Conservation (phyloP, 2,329 filamentous ascomycete species). For the Endoconidiophora polonica region DNA sequence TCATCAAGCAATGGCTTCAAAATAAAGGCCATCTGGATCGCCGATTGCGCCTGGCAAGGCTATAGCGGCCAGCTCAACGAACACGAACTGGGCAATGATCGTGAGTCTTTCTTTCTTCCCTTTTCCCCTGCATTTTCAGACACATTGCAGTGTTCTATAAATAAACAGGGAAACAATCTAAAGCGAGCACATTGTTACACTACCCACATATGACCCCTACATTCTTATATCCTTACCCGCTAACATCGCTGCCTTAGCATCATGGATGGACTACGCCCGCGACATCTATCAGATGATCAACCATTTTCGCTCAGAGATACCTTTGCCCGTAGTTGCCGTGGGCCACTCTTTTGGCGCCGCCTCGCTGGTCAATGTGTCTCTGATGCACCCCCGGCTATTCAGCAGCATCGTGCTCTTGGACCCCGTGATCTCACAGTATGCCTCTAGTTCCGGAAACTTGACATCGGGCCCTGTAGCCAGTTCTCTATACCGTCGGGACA, state of each 20-base stretch:
- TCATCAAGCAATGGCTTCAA: conserved; percentile 40
- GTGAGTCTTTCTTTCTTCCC: conserved; percentile 29
- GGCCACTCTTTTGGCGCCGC: conserved; percentile 81
- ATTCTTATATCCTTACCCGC: not conserved
- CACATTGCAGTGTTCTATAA: no score
- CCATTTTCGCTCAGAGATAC: conserved; percentile 47
- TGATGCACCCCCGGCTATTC: conserved; percentile 69
- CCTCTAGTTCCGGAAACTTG: conserved; percentile 6
- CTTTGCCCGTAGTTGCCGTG: conserved; percentile 65
- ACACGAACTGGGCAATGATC: conserved; percentile 62
- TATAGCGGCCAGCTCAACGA: conserved; percentile 66
- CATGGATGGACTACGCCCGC: conserved; percentile 71
- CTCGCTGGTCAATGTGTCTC: conserved; percentile 52
- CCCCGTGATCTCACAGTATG: conserved; percentile 51
- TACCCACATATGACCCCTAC: not conserved
- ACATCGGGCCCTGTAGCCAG: conserved; percentile 30
- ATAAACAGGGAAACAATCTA: no score
- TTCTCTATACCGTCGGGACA: conserved; percentile 58
- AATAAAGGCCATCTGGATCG: conserved; percentile 76
- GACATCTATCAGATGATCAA: conserved; percentile 80
- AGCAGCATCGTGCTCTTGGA: conserved; percentile 65
- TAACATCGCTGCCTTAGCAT: conserved; percentile 33
- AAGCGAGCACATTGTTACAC: no score
- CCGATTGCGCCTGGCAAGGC: conserved; percentile 76
- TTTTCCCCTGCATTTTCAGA: not conserved